Base-by-base conservation (phyloP, 2,329 filamentous ascomycete genomes). In the Colletotrichum orbiculare region DNA sequence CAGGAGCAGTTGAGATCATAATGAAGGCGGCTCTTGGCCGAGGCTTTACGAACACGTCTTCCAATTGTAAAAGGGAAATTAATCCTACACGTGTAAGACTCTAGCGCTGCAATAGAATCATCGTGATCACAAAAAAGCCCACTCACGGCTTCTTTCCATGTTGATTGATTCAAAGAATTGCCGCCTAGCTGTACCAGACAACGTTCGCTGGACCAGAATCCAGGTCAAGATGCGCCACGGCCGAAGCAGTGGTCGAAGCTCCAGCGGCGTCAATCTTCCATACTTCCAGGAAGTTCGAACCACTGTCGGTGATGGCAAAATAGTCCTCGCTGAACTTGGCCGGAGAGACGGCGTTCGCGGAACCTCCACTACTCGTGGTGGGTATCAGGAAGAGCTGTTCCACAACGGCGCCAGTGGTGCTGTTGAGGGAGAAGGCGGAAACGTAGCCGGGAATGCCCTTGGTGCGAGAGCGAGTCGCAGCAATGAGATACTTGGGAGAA, bases 251-350 rank as follows among this genome's bases (percentile, higher is more conserved):
- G 15, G 47, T 47, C 3, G 48, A 45, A 5, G 47, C 25, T 8
- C 49, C 66, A 46, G 71, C 67, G 3, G 64, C 68, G 2, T 64
- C 62, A 37, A 75, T 68, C 66, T 75, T 70, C 76, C 75, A 78
- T 8, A 78, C 68, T 68, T 78, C 71, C 7, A 79, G 59, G 52
- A 76, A 76, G 17, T 75, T 73, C 2, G 69, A 71, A n/a, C 69
- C 73, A 58, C 73, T 75, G 46, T 79, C 76, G 5, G 76, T 76
- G 41, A 78, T 66, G 0, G 72, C 74, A 8, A 74, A 74, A 52
- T 75, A 70, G 7, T 71, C 66, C 39, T 78, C 76, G 43, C 71
- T 71, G 49, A 76, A 78, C 7, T 64, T 67, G 33, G 73, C 72
- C 3, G 77, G 71, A 1, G 73, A 64, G 6, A 78, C 72, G 1